Evolutionary conservation across 441 rosid genomes (phyloP).

Genomic region (Erodium trifolium): DNA sequence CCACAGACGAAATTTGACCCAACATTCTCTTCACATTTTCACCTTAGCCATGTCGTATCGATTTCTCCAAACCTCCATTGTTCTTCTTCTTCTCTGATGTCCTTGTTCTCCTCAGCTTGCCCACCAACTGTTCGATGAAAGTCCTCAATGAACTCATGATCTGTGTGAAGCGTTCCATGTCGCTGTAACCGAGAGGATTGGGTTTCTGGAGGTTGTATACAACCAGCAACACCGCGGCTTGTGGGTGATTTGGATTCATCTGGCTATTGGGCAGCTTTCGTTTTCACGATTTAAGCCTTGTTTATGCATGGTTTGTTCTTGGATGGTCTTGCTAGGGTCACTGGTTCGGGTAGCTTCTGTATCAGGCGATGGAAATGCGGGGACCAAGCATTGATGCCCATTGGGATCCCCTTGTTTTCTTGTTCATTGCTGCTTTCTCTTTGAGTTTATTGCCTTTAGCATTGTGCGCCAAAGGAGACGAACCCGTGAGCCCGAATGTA

Average conservation of each 20-base stretch:
- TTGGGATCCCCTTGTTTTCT: slow-evolving; percentile 5
- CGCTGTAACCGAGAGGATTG: background rate
- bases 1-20: background rate
- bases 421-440: background rate
- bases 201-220: background rate
- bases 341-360: background rate
- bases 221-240: background rate
- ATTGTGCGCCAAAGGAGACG: background rate
- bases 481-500: background rate
- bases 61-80: slow-evolving; percentile 5
- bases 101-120: too few species aligned
- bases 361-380: slow-evolving; percentile 3
- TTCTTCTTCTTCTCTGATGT: background rate
- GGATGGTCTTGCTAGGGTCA: background rate
- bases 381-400: slow-evolving; percentile 5
- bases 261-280: background rate
- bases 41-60: background rate
- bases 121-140: slow-evolving; percentile 4
- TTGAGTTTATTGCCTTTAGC: background rate
- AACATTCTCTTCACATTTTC: background rate
- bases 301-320: slow-evolving; percentile 6
- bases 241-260: background rate
- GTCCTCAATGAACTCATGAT: background rate
- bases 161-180: background rate
- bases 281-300: background rate